phyloP scores from a whole-genome alignment of 805 yeast genomes.

The Cyberlindnera nakhonratchasimensis region DNA sequence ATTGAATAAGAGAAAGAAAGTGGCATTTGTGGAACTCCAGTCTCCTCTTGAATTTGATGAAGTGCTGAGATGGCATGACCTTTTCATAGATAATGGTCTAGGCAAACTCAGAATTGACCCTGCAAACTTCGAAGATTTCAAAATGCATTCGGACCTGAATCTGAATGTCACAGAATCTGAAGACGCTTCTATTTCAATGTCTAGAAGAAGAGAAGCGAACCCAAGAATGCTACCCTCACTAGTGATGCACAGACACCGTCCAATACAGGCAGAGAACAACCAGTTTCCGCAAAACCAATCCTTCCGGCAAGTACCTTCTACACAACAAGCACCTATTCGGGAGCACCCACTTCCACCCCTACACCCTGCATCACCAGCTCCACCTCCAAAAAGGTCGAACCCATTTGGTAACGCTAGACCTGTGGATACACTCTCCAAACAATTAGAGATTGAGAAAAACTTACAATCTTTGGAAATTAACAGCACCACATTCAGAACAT shows the following conservation, averaged over 20 bases:
- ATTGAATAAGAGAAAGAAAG: constrained; percentile 41
- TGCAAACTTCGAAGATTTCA: constrained; percentile 27
- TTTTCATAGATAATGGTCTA: constrained; percentile 40
- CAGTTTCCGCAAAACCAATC: not conserved
- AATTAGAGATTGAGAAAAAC: constrained; percentile 56
- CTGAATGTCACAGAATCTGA: constrained; percentile 20
- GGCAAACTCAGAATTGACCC: constrained; percentile 30
- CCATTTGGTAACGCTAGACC: constrained; percentile 89
- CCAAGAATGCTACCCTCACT: not conserved
- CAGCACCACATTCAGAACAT: constrained; percentile 35
- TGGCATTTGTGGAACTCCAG: constrained; percentile 61
- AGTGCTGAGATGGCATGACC: constrained; percentile 61
- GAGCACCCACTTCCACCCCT: constrained; percentile 18
- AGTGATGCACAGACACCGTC: constrained; percentile 2
- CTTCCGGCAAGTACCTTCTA: not conserved
- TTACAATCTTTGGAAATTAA: constrained; percentile 42
- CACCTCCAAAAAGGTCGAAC: constrained; percentile 42
- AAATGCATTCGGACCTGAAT: constrained; percentile 23
- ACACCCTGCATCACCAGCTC: constrained; percentile 21
- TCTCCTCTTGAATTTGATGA: constrained; percentile 50
- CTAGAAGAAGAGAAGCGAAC: constrained; percentile 1
- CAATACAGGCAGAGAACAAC: constrained; percentile 4
- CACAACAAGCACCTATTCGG: not conserved
- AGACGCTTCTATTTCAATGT: constrained; percentile 24
- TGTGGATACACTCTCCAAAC: constrained; percentile 68